Evolutionary conservation across 2,329 filamentous ascomycete genomes (phyloP).

Genomic region (Colletotrichum melonis): DNA sequence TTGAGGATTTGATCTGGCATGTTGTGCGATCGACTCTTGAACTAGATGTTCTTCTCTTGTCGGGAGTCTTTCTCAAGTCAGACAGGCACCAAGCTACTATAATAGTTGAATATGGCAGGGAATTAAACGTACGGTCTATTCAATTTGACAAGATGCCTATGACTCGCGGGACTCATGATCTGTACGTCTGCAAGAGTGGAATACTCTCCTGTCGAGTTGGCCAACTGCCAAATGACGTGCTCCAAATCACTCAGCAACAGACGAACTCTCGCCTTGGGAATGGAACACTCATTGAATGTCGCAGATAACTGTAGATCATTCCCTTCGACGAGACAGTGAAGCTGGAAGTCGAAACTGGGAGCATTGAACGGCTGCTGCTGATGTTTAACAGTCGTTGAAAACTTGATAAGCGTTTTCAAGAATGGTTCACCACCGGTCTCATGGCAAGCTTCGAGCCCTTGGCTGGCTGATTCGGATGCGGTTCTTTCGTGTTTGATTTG

Average conservation of each 20-base stretch:
- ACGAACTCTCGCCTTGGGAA: neutral
- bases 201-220: neutral
- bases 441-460: neutral
- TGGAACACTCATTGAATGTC: neutral
- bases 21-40: neutral
- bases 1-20: neutral
- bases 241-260: slow-evolving; percentile 9
- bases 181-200: neutral
- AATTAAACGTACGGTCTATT: slow-evolving; percentile 20
- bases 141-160: slow-evolving; percentile 9
- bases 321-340: neutral
- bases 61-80: neutral
- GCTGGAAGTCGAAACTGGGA: neutral
- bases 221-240: slow-evolving; percentile 19
- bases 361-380: too few species aligned
- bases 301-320: neutral
- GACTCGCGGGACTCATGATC: neutral
- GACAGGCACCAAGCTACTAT: fast-evolving
- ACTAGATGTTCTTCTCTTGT: neutral
- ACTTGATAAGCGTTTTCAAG: neutral
- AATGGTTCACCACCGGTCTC: neutral
- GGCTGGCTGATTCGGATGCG: too few species aligned
- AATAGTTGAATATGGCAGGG: fast-evolving
- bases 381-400: neutral
- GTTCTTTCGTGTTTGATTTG: neutral